Evolutionary conservation across 371 early-diverging fungal species (phyloP), one percentile per base, ranked within the genome.

Genomic region (Apophysomyces sp.): DNA sequence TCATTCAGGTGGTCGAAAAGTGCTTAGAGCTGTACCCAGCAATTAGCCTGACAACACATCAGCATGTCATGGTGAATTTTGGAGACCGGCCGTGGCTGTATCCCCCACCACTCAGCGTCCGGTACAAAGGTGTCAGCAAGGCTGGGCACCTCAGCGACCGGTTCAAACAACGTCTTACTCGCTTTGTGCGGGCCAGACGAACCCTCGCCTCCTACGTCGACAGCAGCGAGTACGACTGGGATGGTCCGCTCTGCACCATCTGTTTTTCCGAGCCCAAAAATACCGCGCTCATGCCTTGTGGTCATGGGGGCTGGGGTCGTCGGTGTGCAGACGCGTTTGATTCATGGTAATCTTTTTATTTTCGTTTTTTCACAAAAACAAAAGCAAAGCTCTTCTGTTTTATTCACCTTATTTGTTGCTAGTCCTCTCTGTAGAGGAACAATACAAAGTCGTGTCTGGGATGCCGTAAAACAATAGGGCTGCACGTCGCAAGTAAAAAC

Each of bases 11-110:
- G 26, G 16, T 52, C 15, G 61, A 34, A 11, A 60, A 65, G 18
- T 66, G 73, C 6, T 18, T 77, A 27, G 78, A 78, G 0, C 66
- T 81, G 9, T 81, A 71, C 36, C 81, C 81, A 2, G 81, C 81
- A 11, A 68, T 81, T 31, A 81, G 78, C 16, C 57, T 81, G 2
- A 76, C 78, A 2, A 74, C 74, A 12, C 68, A 76, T 54, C 81
- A 81, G 39, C 81, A 81, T 31, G 66, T 69, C 0, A 34, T 78
- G 16, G 52, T 78, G 3, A 81, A 81, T 12, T 73, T 81, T 62
- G 81, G 81, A 7, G 76, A 78, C 52, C 68, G 62, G 6, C 69
- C 75, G n/a, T 81, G 81, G 81, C 67, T 78, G 56, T 81, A 68
- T 64, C 73, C 70, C 15, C 81, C 78, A 0, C 76, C 74, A 5